Base-by-base conservation (phyloP, 2,329 filamentous ascomycete species). In the Aspergillus melleus region DNA sequence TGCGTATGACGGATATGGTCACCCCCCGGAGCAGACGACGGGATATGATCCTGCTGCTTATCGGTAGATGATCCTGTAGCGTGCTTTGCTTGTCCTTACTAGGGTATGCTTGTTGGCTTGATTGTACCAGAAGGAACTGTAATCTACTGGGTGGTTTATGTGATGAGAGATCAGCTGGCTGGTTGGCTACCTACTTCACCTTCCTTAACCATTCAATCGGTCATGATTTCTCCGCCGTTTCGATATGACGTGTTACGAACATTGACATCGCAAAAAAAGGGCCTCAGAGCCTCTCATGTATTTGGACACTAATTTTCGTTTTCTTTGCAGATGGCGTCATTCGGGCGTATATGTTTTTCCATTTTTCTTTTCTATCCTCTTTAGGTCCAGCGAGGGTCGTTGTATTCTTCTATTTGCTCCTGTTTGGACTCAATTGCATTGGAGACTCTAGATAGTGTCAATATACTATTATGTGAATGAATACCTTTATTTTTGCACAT, bases 1-100 rank as follows among this genome's bases (percentile, higher is more conserved):
- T 49, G 54, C 61, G 47, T 64, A 62, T 59, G 59, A 58, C 39
- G 68, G 62, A 12, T 68, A 77, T 63, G 59, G 57, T 12, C 62
- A 65, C 44, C 69, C 69, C 2, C 55, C 61, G 20, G 69, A 73
- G 61, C 70, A 76, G 61, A 76, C 74, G 61, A 76, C 74, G 24
- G 66, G 65, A 2, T 77, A 77, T 71, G 75, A 76, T 39, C 67
- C 73, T 42, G 68, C 64, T 12, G 66, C 64, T 39, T 72, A 74
- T 65, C 66, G 72, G 36, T 75, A 60, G 22, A 47, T 47, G 4
- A 10, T 2, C 5, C 12, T 22, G 30, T 36, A 30, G 12, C 14
- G 14, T 42, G 36, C 36, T 42, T 16, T 42, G 36, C 8, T 6
- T 24, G 24, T 24, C 24, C 6, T 24, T 4, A 24, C 4, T 6